Evolutionary conservation across 257 asterid genomes (phyloP).

Genomic region (Gentiana macrophylla): DNA sequence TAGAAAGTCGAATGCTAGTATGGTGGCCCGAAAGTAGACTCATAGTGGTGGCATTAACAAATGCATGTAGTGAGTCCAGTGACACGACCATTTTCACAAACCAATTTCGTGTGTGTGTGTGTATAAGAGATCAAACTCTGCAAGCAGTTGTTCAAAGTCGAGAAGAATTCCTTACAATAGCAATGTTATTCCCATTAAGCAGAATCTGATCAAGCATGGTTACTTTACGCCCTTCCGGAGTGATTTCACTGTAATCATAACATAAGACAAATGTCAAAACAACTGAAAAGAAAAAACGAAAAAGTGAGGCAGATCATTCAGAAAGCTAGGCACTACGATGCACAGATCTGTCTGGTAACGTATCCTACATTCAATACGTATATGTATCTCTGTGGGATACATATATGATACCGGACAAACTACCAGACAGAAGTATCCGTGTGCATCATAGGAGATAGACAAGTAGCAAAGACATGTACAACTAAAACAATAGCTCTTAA

Average conservation of each 20-base stretch:
- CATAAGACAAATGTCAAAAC: neutral
- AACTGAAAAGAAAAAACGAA: neutral
- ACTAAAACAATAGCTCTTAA: no score
- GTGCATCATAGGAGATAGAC: no score
- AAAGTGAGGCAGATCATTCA: neutral
- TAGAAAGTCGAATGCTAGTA: no score
- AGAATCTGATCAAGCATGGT: constrained; percentile 87
- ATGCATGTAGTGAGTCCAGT: no score
- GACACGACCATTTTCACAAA: no score
- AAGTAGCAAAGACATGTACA: no score
- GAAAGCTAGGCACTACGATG: neutral
- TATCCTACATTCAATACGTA: no score
- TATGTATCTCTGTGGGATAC: no score
- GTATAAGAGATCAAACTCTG: neutral
- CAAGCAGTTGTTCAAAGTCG: neutral
- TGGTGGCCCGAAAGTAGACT: neutral
- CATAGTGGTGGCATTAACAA: no score
- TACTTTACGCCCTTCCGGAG: constrained; percentile 84
- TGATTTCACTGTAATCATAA: constrained; percentile 56
- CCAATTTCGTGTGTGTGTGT: neutral
- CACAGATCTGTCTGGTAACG: neutral
- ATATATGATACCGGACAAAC: no score
- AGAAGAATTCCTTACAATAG: constrained; percentile 49
- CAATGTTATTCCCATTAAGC: constrained; percentile 93
- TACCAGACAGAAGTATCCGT: no score